Base-by-base conservation (phyloP, 169 alveolate species). In the Cryptosporidium felis region DNA sequence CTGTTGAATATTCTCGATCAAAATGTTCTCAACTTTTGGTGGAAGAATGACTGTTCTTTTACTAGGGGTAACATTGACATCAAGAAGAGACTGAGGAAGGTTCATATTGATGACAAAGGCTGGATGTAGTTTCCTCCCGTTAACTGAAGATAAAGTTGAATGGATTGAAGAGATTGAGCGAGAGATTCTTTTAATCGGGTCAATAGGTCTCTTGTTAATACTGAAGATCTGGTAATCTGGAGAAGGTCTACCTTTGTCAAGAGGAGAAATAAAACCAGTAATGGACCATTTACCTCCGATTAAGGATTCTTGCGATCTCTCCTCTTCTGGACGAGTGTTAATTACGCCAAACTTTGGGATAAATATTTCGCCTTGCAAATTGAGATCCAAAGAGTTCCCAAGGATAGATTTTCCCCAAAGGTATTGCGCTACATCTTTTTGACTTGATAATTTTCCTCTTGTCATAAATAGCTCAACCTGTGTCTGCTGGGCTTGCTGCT, bases 161-260 rank as follows among this genome's bases (percentile, higher is more conserved):
- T 74, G 58, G 0, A 74, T 58, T 49, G 85, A 74, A 5, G 66
- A 53, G 21, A 74, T 74, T 16, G 58, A 16, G 3, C 67, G 49
- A 8, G 85, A 74, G 56, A 74, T 53, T 38, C 74, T 42, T 38
- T 56, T 49, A 10, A 74, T 49, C 5, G 85, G 56, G 42, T 56
- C 45, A 3, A 74, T 42, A 21, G 85, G 85, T 18, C 85, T 49
- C 6, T 30, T 74, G 28, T 74, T 74, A 10, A 74, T 41, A 23
- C 45, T 74, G 30, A 53, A 74, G 34, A 74, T 51, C 28, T 74
- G 85, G 28, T 74, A 59, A 34, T 74, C 85, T 14, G 85, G 67
- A 12, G 63, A 49, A 10, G 85, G 74, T 12, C 85, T 60, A 26
- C 85, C 85, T 74, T 74, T 74, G 56, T 74, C 66, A 38, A 74